Percentiles rank a stretch among this genome's conserved stretches.
Conservation (phyloP, 2,329 filamentous ascomycete genomes). For the Chaetomium sp. region DNA sequence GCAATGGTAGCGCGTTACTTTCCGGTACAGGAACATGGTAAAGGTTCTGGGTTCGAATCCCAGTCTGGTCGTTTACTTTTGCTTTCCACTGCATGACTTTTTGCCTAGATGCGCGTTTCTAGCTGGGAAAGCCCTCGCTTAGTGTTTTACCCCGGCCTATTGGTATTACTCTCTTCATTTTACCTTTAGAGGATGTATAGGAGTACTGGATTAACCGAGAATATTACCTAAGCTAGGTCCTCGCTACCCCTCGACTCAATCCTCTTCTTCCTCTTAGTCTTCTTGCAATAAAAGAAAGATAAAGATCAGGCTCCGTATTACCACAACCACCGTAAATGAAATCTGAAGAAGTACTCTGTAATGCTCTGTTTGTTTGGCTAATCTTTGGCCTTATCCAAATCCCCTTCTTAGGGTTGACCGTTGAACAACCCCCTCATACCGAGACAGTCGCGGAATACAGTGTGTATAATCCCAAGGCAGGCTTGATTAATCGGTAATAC, state of each 20-base stretch:
- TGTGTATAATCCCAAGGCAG: neutral
- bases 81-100: neutral
- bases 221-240: no score
- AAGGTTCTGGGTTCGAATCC: slow-evolving; percentile 9
- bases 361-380: neutral
- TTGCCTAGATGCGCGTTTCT: no score
- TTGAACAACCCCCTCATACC: neutral
- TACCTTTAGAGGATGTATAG: no score
- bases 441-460: neutral
- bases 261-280: no score
- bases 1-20: slow-evolving; percentile 3
- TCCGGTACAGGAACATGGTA: neutral
- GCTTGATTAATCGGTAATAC: neutral
- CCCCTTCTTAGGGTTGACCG: neutral
- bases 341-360: neutral
- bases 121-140: no score
- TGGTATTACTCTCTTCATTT: no score
- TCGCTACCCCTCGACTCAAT: no score
- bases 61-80: neutral
- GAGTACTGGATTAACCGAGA: no score
- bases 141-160: no score
- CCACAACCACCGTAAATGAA: neutral
- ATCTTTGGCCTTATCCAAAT: neutral
- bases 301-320: no score
- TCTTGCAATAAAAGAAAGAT: no score